These are phyloP conservation scores for Penicillium egyptiacum DNA, from an alignment of 495 filamentous ascomycete genomes.

Conservation along the genomic window DNA sequence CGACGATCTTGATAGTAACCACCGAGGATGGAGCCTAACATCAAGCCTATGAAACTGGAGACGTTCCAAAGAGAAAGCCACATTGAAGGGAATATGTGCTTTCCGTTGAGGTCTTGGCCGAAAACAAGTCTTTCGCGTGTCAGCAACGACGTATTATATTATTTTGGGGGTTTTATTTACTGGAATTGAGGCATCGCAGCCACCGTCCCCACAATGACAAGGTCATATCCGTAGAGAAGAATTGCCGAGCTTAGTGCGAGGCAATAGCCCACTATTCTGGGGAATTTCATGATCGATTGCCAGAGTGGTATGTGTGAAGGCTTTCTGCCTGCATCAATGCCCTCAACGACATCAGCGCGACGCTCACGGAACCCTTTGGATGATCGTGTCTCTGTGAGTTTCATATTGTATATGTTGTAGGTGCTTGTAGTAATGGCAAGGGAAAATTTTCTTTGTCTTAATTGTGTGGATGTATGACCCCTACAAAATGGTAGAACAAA, in stretches of 20 bases:
- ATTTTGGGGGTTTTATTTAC: slow-evolving; percentile 16
- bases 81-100: slow-evolving; percentile 46
- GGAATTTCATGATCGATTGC: slow-evolving; percentile 24
- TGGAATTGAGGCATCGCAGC: slow-evolving; percentile 48
- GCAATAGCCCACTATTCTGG: slow-evolving; percentile 29
- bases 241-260: slow-evolving; percentile 35
- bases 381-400: neutral
- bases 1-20: slow-evolving; percentile 43
- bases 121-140: slow-evolving; percentile 33
- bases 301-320: slow-evolving; percentile 19
- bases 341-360: neutral
- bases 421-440: neutral
- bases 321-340: neutral
- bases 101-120: slow-evolving; percentile 29
- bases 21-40: slow-evolving; percentile 40
- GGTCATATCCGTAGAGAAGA: slow-evolving; percentile 50
- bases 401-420: neutral
- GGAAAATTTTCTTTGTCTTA: neutral
- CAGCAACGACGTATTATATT: neutral
- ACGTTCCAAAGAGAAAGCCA: slow-evolving; percentile 51
- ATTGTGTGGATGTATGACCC: neutral
- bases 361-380: slow-evolving; percentile 2
- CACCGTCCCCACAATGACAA: slow-evolving; percentile 48
- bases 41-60: slow-evolving; percentile 39
- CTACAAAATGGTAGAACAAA: slow-evolving; percentile 3